Percentiles rank a stretch among this genome's conserved stretches.
These are phyloP conservation scores for Phaffia australis DNA, from an alignment of 768 basidiomycete species.

Conservation along the genomic window DNA sequence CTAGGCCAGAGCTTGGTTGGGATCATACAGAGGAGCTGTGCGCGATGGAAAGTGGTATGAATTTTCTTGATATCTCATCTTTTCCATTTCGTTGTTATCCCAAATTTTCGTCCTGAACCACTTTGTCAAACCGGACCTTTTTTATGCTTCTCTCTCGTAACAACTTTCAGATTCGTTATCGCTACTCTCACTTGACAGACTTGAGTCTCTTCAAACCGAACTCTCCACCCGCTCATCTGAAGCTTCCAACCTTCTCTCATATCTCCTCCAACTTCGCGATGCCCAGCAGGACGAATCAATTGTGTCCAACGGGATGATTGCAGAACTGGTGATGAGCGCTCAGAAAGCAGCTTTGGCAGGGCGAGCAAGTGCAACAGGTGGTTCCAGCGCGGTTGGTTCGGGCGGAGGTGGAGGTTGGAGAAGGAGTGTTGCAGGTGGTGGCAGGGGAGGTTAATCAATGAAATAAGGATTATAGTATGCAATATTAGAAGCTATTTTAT, in stretches of 20 bases:
- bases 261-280: conserved; percentile 26
- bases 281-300: conserved; percentile 23
- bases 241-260: conserved; percentile 15
- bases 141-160: background rate
- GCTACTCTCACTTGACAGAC: conserved; percentile 9
- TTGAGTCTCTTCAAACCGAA: background rate
- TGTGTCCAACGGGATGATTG: conserved; percentile 25
- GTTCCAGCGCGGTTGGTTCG: too few species aligned
- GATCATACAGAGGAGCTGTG: conserved; percentile 57
- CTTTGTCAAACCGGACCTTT: background rate
- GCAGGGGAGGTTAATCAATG: background rate
- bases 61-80: background rate
- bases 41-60: conserved; percentile 55
- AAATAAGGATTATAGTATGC: too few species aligned
- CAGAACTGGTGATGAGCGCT: conserved; percentile 15
- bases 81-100: too few species aligned
- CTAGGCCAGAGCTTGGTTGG: conserved; percentile 62
- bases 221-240: background rate
- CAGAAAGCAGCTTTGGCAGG: conserved; percentile 7
- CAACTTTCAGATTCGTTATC: conserved; percentile 11
- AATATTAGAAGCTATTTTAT: too few species aligned
- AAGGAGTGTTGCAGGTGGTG: conserved; percentile 11
- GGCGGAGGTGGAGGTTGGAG: conserved; percentile 11
- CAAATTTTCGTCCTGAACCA: background rate
- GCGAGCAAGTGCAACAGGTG: background rate